Conservation (phyloP, 1,139 yeast genomes). For the Kurtzmaniella quercitrusa region DNA sequence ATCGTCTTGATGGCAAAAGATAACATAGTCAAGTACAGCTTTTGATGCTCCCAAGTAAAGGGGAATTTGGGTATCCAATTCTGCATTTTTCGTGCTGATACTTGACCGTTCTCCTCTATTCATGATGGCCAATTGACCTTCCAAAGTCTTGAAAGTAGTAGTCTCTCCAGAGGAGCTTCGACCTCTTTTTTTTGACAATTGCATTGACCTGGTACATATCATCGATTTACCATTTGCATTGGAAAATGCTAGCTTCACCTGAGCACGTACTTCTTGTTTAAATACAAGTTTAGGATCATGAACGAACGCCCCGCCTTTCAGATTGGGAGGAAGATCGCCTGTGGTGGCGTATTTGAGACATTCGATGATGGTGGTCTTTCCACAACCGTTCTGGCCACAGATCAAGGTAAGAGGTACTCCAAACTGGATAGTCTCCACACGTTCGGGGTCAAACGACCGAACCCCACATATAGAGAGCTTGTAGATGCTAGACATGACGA, state of each 20-base stretch:
- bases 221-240: constrained; percentile 71
- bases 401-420: constrained; percentile 88
- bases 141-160: constrained; percentile 82
- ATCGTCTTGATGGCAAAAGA: constrained; percentile 97
- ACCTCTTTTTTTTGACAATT: constrained; percentile 54
- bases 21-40: constrained; percentile 85
- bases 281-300: constrained; percentile 87
- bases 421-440: constrained; percentile 83
- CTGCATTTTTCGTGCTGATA: constrained; percentile 78
- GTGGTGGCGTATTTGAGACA: constrained; percentile 92
- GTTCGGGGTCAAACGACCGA: constrained; percentile 81
- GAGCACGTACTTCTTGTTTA: constrained; percentile 77
- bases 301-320: constrained; percentile 93
- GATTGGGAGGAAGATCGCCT: constrained; percentile 93
- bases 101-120: constrained; percentile 67
- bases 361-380: constrained; percentile 97
- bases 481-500: constrained; percentile 58
- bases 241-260: constrained; percentile 81
- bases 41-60: constrained; percentile 80
- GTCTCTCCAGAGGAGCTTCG: constrained; percentile 19
- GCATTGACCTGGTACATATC: constrained; percentile 86
- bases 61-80: constrained; percentile 80
- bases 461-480: constrained; percentile 87
- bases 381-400: constrained; percentile 96
- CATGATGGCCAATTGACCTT: constrained; percentile 75